phyloP scores from a whole-genome alignment of 2,329 filamentous ascomycete genomes.

The Polytolypa hystricis region DNA sequence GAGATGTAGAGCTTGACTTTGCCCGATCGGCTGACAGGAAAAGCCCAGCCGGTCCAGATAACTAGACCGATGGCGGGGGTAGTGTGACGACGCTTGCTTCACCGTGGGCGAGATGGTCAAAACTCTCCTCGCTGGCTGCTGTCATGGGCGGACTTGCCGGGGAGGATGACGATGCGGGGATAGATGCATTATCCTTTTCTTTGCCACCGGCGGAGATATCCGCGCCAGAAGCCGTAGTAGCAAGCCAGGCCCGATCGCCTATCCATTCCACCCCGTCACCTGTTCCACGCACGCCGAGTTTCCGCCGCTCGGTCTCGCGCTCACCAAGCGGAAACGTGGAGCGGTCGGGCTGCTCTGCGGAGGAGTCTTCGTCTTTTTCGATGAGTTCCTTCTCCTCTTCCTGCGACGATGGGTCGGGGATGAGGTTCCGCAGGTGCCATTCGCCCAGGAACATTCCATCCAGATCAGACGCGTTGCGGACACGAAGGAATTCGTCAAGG shows the following conservation, averaged over 20 bases:
- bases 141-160: constrained; percentile 28
- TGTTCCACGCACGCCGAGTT: constrained; percentile 16
- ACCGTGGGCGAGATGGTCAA: constrained; percentile 33
- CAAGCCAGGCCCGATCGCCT: constrained; percentile 24
- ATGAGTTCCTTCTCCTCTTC: constrained; percentile 11
- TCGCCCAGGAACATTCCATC: constrained; percentile 82
- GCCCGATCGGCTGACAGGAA: too few species aligned
- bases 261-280: constrained; percentile 35
- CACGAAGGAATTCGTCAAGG: constrained; percentile 53
- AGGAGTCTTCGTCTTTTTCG: constrained; percentile 1
- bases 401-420: constrained; percentile 17
- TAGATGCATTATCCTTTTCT: constrained; percentile 10
- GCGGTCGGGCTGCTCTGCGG: neutral
- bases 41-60: too few species aligned
- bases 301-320: constrained; percentile 27
- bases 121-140: constrained; percentile 37
- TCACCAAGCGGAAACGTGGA: constrained; percentile 31
- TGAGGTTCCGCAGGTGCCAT: constrained; percentile 69
- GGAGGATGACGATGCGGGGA: neutral
- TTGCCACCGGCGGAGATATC: constrained; percentile 2
- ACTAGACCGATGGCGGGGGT: too few species aligned
- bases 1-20: too few species aligned
- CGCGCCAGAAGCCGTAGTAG: constrained; percentile 3
- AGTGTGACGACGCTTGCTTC: constrained; percentile 33
- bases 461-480: constrained; percentile 58